Evolutionary conservation across 768 basidiomycete genomes (phyloP).

Genomic region (Mycena amicta): DNA sequence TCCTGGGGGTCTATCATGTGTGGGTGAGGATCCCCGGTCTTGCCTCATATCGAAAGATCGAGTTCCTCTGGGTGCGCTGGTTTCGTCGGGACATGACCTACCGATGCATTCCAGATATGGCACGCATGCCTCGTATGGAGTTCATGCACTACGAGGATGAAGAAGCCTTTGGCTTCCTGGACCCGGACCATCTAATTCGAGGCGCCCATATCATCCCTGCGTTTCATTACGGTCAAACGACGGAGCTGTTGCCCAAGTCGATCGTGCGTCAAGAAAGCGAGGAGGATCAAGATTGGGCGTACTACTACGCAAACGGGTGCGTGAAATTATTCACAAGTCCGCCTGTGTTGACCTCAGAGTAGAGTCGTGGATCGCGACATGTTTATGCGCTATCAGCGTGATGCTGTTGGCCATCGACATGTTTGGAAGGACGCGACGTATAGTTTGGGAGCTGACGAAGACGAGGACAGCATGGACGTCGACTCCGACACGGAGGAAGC

Average conservation of each 20-base stretch:
- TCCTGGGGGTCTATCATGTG: constrained; percentile 27
- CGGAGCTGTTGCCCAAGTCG: neutral
- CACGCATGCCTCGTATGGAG: constrained; percentile 21
- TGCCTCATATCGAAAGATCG: neutral
- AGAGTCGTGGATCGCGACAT: constrained; percentile 30
- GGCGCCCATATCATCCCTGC: constrained; percentile 38
- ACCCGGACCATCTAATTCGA: constrained; percentile 35
- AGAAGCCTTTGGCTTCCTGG: constrained; percentile 40
- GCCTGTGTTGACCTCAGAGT: neutral
- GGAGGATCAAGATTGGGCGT: constrained; percentile 28
- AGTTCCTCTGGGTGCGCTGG: neutral
- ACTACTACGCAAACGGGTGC: constrained; percentile 35
- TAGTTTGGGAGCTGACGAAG: neutral
- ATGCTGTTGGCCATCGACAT: constrained; percentile 26
- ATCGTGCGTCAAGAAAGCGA: neutral
- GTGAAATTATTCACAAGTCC: neutral
- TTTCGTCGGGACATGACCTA: neutral
- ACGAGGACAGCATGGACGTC: neutral
- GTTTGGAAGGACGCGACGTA: neutral
- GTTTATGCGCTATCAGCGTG: constrained; percentile 25
- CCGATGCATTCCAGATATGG: neutral
- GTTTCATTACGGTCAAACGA: constrained; percentile 24
- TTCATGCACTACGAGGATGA: neutral
- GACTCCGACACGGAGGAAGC: neutral
- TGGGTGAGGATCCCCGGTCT: constrained; percentile 10